phyloP scores from a whole-genome alignment of 768 basidiomycete species.

The Termitomyces sp. region DNA sequence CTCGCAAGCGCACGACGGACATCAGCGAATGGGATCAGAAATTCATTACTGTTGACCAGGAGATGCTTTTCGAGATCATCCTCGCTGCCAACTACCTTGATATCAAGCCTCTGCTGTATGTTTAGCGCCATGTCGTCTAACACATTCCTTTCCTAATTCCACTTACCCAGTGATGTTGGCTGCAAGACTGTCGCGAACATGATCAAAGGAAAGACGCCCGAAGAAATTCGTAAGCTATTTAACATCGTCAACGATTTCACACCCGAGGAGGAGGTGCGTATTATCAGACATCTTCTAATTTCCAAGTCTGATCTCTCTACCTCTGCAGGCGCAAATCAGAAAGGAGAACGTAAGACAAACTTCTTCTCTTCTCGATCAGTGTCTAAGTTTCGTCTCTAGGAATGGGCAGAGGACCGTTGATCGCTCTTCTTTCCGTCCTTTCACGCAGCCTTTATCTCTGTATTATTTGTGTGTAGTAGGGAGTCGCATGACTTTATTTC shows the following conservation, averaged over 20 bases:
- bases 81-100: constrained; percentile 99
- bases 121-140: constrained; percentile 10
- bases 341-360: constrained; percentile 85
- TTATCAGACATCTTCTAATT: background rate
- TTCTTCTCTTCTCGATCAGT: constrained; percentile 1
- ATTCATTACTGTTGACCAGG: constrained; percentile 97
- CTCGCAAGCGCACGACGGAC: constrained; percentile 95
- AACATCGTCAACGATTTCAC: constrained; percentile 99
- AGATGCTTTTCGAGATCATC: constrained; percentile 99
- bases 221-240: constrained; percentile 97
- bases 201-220: constrained; percentile 99
- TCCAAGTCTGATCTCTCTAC: constrained; percentile 9
- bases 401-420: constrained; percentile 94
- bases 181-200: constrained; percentile 99
- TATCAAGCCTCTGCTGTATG: constrained; percentile 96
- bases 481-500: background rate
- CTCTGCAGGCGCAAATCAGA: constrained; percentile 91
- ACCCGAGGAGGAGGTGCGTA: constrained; percentile 90
- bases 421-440: constrained; percentile 6
- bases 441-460: constrained; percentile 15
- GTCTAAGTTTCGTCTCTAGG: constrained; percentile 37
- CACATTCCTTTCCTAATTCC: background rate
- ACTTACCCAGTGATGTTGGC: constrained; percentile 74
- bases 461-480: constrained; percentile 10
- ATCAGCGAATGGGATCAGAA: constrained; percentile 99